Evolutionary conservation across 2,329 filamentous ascomycete genomes (phyloP), one percentile per base, ranked within the genome.

Genomic region (Rhexocercosporidium sp.): DNA sequence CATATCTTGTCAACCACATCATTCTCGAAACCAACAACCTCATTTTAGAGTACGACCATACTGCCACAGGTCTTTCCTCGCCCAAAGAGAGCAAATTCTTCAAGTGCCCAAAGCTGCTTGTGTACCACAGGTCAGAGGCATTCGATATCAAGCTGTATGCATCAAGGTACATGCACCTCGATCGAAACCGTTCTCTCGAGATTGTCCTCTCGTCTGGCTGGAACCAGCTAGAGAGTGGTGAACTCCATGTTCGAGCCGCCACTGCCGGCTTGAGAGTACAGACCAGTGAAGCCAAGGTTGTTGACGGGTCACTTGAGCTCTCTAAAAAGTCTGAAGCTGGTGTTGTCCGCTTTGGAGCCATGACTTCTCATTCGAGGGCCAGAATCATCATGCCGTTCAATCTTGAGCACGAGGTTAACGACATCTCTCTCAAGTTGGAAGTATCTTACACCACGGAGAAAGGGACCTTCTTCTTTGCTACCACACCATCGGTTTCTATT

Each of bases 301-400:
- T 86, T 0, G 79, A 78, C 7, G 80, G 80, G 0, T 66, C 77
- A 3, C 71, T 82, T 1, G 79, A 81, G 22, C 82, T 85, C 63
- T 78, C 81, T 1, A 85, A 82, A 65, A 82, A 82, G 3, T 81
- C 84, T 0, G 86, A 88, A 65, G 80, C 83, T 3, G 86, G 88
- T 0, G 71, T 85, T 4, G 84, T 90, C 64, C 77, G 75, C 47
- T 84, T 90, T 62, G 80, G 81, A 0, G 69, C 80, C 0, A 78
- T 92, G 53, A 71, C 78, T 0, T 71, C 82, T 0, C 74, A 83
- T 2, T 81, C 82, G 0, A 79, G 75, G 0, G 78, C 91, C 22
- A 88, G 82, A 25, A 82, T 97, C 25, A 83, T 84, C 7, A 86
- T 94, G 56, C 95, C 94, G 0, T 99, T 96, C 74, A 94, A 91